Evolutionary conservation across 2,329 filamentous ascomycete species (phyloP).

Genomic region (Fusarium luffae): DNA sequence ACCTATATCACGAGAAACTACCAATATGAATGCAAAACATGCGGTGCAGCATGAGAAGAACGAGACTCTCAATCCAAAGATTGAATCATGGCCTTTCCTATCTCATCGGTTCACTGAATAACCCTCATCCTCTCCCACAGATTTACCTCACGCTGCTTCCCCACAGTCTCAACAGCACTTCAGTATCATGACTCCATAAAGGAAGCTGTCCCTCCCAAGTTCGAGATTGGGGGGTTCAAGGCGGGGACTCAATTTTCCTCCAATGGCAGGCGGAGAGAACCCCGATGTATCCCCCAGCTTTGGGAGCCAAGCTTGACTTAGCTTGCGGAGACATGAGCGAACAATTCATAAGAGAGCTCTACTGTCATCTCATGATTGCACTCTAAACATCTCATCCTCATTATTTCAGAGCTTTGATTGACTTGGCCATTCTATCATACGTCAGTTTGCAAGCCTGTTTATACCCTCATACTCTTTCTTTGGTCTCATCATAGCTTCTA

Average conservation of each 20-base stretch:
- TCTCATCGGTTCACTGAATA: neutral
- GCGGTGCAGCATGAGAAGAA: neutral
- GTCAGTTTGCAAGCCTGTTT: neutral
- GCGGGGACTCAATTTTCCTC: conserved; percentile 42
- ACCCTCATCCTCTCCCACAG: conserved; percentile 8
- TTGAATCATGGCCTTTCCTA: neutral
- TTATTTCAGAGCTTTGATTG: neutral
- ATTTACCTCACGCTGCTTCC: conserved; percentile 1
- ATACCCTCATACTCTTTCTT: conserved; percentile 13
- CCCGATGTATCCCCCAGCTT: conserved; percentile 33
- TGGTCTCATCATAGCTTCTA: conserved; percentile 37
- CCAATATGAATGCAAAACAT: neutral
- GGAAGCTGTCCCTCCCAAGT: conserved; percentile 6
- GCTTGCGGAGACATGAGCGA: conserved; percentile 39
- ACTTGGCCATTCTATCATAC: neutral
- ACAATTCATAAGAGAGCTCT: conserved; percentile 36
- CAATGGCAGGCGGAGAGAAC: conserved; percentile 46
- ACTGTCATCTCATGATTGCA: conserved; percentile 22
- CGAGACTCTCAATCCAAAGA: neutral
- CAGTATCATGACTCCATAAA: conserved; percentile 37
- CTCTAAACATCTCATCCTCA: neutral
- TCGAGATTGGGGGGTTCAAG: conserved; percentile 40
- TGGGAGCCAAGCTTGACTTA: neutral
- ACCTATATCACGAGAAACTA: neutral
- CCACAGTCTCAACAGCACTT: conserved; percentile 25